Conservation (phyloP, 371 early-diverging fungal species). For the Massospora cicadina region DNA sequence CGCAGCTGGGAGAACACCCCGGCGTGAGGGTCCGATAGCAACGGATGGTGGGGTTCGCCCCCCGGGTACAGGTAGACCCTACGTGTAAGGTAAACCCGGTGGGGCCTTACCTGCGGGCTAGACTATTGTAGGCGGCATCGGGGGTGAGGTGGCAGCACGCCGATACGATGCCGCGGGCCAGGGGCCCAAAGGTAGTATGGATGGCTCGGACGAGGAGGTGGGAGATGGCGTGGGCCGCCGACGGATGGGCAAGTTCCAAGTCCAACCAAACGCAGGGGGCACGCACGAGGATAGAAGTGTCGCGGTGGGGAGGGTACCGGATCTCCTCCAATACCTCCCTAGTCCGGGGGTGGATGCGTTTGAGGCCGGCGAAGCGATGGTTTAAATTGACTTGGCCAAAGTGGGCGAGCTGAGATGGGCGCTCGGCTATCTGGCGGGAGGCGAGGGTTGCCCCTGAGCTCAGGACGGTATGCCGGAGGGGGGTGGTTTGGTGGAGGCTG, state of each 20-base stretch:
- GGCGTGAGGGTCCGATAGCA: not conserved
- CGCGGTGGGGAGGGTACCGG: not conserved
- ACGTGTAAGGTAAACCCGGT: not conserved
- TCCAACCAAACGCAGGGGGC: not conserved
- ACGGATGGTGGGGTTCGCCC: not conserved
- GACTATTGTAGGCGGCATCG: not conserved
- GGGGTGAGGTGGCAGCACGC: not conserved
- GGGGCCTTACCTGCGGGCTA: not conserved
- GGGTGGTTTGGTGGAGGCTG: not conserved
- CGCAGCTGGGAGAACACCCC: not conserved
- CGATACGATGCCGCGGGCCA: not conserved
- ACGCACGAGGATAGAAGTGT: not conserved
- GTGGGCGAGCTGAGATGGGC: not conserved
- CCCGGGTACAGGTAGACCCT: not conserved
- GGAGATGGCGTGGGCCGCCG: not conserved
- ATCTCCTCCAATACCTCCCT: not conserved
- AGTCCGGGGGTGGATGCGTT: not conserved
- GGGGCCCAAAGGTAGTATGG: not conserved
- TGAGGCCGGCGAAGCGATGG: not conserved
- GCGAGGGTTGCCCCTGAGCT: not conserved
- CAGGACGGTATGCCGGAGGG: not conserved
- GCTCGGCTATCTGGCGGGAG: not conserved
- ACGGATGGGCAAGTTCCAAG: not conserved
- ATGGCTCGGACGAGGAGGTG: not conserved
- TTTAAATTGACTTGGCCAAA: not conserved